phyloP scores from a whole-genome alignment of 257 asterid genomes.

The Forsythia viridissima region DNA sequence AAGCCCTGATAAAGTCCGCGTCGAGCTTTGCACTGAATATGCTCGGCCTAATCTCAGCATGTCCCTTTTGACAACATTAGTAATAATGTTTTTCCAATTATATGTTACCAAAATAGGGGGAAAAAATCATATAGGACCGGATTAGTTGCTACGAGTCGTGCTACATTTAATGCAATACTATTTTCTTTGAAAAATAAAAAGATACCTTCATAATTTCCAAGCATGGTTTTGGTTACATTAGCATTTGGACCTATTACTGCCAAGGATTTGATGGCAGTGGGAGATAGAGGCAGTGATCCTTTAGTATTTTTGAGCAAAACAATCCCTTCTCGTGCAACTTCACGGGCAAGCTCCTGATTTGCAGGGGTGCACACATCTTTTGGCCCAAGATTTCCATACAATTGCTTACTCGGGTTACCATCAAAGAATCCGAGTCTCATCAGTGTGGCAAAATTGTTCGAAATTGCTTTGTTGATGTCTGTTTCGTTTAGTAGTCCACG shows the following conservation, averaged over 20 bases:
- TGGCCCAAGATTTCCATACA: conserved; percentile 60
- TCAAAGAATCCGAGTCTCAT: conserved; percentile 75
- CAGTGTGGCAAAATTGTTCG: conserved; percentile 55
- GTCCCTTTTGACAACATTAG: too few species aligned
- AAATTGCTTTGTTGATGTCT: conserved; percentile 43
- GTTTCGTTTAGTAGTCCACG: conserved; percentile 52
- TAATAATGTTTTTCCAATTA: too few species aligned
- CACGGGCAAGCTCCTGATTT: conserved; percentile 64
- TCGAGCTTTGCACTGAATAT: too few species aligned
- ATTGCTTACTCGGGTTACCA: conserved; percentile 52
- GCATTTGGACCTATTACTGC: conserved; percentile 71
- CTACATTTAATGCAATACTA: neutral
- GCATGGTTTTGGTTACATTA: conserved; percentile 50
- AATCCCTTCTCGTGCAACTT: conserved; percentile 65
- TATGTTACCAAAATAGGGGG: too few species aligned
- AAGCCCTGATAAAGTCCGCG: too few species aligned
- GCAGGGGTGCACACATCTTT: conserved; percentile 52
- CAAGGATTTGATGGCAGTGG: conserved; percentile 45
- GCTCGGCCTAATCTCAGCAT: too few species aligned
- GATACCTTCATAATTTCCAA: conserved; percentile 63
- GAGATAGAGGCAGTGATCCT: conserved; percentile 53
- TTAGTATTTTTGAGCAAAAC: conserved; percentile 57
- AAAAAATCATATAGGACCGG: too few species aligned
- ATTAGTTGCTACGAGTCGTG: too few species aligned
- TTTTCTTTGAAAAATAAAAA: neutral